Evolutionary conservation across 2,329 filamentous ascomycete genomes (phyloP), one percentile per base, ranked within the genome.

Genomic region (Penicillium sp.): DNA sequence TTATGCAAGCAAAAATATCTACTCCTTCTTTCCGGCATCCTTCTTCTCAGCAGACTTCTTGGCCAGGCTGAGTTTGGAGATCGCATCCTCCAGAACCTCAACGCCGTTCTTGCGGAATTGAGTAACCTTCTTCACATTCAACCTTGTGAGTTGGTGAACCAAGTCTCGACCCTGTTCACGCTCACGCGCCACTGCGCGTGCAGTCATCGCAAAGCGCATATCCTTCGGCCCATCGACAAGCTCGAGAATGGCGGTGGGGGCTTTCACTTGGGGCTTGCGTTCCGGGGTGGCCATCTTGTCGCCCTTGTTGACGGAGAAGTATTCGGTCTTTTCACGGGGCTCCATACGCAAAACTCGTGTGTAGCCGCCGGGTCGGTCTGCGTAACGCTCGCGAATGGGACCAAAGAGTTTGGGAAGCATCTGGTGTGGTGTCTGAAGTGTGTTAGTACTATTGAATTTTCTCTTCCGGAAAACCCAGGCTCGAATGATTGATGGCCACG

Each of bases 201-300:
- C 94, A 3, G 92, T 96, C 83, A 97, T 87, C 67, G 91, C 90
- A 77, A 97, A 97, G 32, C 92, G 89, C 79, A 96, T 90, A 75
- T 99, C 94, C 72, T 88, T 89, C 32, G 92, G 91, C 34, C 93
- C 92, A 75, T 99, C 94, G 57, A 99, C 92, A 31, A 99, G 84
- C 76, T 97, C 92, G 45, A 99, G 86, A 60, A 99, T 92, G 21
- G 94, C 93, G 32, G 88, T 92, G 59, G 87, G 84, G 8, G 90
- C 93, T 77, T 97, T 91, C 74, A 97, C 93, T 67, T 84, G 83
- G 2, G 62, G 62, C 44, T 65, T 65, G 49, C 56, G 62, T 27
- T 57, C 58, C 5, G 53, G 52, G 2, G 41, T 45, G 22, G 60
- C 58, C 9, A 45, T 45, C 47, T 58, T 62, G 50, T 56, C 57